Evolutionary conservation across 2,329 filamentous ascomycete genomes (phyloP), one percentile per base, ranked within the genome.

Genomic region (Leptographium flavum): DNA sequence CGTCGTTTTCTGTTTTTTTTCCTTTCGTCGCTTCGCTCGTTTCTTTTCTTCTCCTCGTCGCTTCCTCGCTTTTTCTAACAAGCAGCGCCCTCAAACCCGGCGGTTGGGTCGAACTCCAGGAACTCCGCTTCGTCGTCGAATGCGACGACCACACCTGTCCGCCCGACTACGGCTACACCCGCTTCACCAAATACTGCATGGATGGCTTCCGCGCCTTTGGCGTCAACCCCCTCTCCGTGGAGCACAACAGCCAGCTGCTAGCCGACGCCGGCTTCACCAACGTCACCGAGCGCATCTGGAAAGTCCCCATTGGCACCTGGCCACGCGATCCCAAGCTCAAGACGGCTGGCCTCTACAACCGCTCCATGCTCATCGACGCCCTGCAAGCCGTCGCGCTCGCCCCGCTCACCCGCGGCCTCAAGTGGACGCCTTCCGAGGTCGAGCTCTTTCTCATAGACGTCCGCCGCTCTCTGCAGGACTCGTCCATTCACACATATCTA

Each of bases 51-150:
- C 14, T 27, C 39, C 8, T 7, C 21, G 11, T 32, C 23, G 14
- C 30, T 19, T 5, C 28, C 30, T 37, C 2, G 6, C n/a, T 14
- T 19, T 32, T 10, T 15, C 32, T 40, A 5, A 42, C 44, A 7
- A 2, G n/a, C 30, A 50, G 47, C 3, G 42, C 58, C 45, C 49
- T 64, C 1, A 56, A 56, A 17, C 64, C 65, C 0, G 67, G 65
- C n/a, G 67, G 65, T 19, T 67, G 56, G 54, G 53, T 67, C 10
- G 67, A 71, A 47, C 42, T 63, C 11, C 56, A 56, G 44, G 60
- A 68, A 35, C 52, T 52, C 22, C 50, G 52, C 45, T 50, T 45
- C 35, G 51, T 38, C 19, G 42, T 45, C 46, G 43, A 43, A 37
- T 51, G 50, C 44, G 50, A 57, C 35, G 57, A 61, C 37, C 55